phyloP scores from a whole-genome alignment of 768 basidiomycete species.

The Saitozyma sp. region DNA sequence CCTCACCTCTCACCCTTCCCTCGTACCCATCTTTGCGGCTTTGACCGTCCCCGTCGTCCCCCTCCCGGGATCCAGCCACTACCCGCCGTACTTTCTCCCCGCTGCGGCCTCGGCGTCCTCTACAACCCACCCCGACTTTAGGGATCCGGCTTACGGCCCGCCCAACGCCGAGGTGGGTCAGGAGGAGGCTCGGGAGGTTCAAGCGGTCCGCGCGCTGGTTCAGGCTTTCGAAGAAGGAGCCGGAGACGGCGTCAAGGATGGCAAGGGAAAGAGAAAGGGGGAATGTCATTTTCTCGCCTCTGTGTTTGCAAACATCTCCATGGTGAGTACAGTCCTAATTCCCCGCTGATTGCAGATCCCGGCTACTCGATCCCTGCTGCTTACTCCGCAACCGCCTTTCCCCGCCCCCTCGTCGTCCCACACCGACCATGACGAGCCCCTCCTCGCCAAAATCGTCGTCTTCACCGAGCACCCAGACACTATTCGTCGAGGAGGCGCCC shows the following conservation, averaged over 20 bases:
- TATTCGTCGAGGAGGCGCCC: slow-evolving; percentile 83
- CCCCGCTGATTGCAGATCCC: slow-evolving; percentile 60
- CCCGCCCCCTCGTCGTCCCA: slow-evolving; percentile 51
- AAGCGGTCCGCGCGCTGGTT: slow-evolving; percentile 76
- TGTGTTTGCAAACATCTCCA: slow-evolving; percentile 87
- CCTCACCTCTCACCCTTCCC: slow-evolving; percentile 70
- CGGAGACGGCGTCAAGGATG: slow-evolving; percentile 58
- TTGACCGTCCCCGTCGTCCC: slow-evolving; percentile 65
- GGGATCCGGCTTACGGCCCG: slow-evolving; percentile 58
- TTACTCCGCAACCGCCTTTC: slow-evolving; percentile 66
- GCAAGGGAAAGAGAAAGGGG: slow-evolving; percentile 65
- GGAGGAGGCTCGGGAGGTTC: slow-evolving; percentile 54
- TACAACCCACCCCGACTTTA: slow-evolving; percentile 64
- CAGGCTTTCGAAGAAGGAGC: slow-evolving; percentile 84
- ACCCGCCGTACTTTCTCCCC: slow-evolving; percentile 66
- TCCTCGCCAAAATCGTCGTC: slow-evolving; percentile 73
- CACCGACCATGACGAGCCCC: slow-evolving; percentile 64
- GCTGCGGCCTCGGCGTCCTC: slow-evolving; percentile 80
- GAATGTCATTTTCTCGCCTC: slow-evolving; percentile 86
- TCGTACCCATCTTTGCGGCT: slow-evolving; percentile 65
- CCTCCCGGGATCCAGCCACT: slow-evolving; percentile 33
- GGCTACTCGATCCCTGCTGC: slow-evolving; percentile 74
- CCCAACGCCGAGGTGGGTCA: slow-evolving; percentile 44
- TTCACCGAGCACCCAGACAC: slow-evolving; percentile 88
- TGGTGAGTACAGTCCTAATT: slow-evolving; percentile 58